These are phyloP conservation scores for Penicillium sp. DNA, from an alignment of 2,329 filamentous ascomycete genomes.

Conservation along the genomic window DNA sequence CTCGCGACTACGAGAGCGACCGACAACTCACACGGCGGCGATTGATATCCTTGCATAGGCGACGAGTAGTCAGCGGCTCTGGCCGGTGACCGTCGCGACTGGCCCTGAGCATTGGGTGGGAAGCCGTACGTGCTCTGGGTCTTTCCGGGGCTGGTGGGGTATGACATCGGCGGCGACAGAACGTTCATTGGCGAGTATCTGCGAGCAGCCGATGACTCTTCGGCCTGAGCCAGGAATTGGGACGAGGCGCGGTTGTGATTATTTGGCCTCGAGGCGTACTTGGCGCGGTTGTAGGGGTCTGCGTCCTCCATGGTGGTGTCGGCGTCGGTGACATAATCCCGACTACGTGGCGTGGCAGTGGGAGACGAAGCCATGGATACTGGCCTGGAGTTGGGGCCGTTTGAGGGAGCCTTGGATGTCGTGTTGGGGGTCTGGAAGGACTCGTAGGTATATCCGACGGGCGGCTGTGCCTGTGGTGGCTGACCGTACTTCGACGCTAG, in stretches of 20 bases:
- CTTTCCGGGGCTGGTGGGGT: slow-evolving; percentile 63
- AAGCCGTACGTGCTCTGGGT: slow-evolving; percentile 52
- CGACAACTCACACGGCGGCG: slow-evolving; percentile 53
- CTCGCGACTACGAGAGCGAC: not conserved
- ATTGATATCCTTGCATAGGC: slow-evolving; percentile 57
- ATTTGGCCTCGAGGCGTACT: slow-evolving; percentile 76
- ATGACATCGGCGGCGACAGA: slow-evolving; percentile 75
- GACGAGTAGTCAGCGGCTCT: slow-evolving; percentile 59
- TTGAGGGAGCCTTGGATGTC: slow-evolving; percentile 33
- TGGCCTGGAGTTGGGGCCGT: slow-evolving; percentile 45
- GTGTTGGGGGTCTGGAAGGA: slow-evolving; percentile 55
- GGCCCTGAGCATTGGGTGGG: slow-evolving; percentile 51
- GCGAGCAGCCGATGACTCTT: slow-evolving; percentile 79
- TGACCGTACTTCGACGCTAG: slow-evolving; percentile 50
- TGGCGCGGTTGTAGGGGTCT: slow-evolving; percentile 80
- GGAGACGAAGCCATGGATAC: slow-evolving; percentile 59
- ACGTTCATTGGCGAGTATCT: slow-evolving; percentile 96
- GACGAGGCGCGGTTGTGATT: slow-evolving; percentile 69
- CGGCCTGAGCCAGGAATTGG: slow-evolving; percentile 64
- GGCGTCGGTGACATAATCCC: slow-evolving; percentile 65
- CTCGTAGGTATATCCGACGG: slow-evolving; percentile 65
- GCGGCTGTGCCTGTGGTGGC: slow-evolving; percentile 50
- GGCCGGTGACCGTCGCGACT: slow-evolving; percentile 72
- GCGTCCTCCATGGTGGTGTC: slow-evolving; percentile 86
- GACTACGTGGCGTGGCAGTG: slow-evolving; percentile 57